Conservation (phyloP, 768 basidiomycete species). For the Mycena haematopus region DNA sequence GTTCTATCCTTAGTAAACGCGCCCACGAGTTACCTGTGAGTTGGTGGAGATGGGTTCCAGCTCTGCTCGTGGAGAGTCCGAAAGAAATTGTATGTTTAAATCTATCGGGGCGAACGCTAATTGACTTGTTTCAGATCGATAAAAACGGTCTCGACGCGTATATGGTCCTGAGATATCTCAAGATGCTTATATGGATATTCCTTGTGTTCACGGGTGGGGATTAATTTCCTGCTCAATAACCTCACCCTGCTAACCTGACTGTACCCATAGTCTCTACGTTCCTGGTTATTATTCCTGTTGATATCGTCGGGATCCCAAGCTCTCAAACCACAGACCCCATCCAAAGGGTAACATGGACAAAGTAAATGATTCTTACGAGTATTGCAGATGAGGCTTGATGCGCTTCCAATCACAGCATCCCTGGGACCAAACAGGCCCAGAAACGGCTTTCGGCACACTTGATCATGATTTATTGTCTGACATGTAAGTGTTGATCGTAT, state of each 20-base stretch:
- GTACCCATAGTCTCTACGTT: conserved; percentile 54
- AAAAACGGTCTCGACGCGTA: conserved; percentile 76
- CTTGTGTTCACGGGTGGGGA: conserved; percentile 46
- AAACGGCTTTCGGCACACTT: conserved; percentile 63
- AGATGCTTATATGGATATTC: conserved; percentile 67
- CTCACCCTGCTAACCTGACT: no score
- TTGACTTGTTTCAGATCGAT: conserved; percentile 44
- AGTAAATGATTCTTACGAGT: conserved; percentile 43
- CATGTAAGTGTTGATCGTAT: conserved; percentile 45
- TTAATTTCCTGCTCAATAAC: conserved; percentile 29
- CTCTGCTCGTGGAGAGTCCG: conserved; percentile 47
- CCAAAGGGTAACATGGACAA: conserved; percentile 57
- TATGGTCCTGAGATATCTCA: conserved; percentile 67
- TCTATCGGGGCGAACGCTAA: neutral
- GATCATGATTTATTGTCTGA: conserved; percentile 54
- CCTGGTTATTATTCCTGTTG: conserved; percentile 63
- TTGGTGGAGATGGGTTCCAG: conserved; percentile 58
- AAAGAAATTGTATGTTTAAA: conserved; percentile 49
- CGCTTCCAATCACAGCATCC: conserved; percentile 40
- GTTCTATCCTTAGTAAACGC: conserved; percentile 44
- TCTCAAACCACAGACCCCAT: conserved; percentile 39
- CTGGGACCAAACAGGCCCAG: conserved; percentile 41
- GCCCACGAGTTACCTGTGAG: conserved; percentile 50
- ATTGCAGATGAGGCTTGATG: no score
- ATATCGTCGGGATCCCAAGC: conserved; percentile 49